These are phyloP conservation scores for Brettanomyces sp. DNA, from an alignment of 805 yeast species.

Conservation along the genomic window DNA sequence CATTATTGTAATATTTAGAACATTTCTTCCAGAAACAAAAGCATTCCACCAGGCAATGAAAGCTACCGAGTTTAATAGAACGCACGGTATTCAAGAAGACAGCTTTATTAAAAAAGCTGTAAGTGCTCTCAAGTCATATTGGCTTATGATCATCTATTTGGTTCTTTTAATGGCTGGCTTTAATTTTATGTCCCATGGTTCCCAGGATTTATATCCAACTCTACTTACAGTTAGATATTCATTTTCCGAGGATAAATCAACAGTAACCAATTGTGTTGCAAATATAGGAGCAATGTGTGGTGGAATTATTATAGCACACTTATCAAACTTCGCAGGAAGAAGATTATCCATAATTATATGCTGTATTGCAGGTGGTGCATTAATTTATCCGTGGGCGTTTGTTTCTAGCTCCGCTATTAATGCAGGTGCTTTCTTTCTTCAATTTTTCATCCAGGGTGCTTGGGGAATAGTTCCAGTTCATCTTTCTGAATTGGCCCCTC, in stretches of 20 bases:
- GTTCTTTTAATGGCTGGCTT: constrained; percentile 55
- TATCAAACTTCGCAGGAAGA: constrained; percentile 47
- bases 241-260: constrained; percentile 33
- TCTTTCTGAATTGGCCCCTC: constrained; percentile 52
- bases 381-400: constrained; percentile 58
- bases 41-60: constrained; percentile 36
- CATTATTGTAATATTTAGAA: constrained; percentile 33
- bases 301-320: constrained; percentile 46
- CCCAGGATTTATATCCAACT: constrained; percentile 57
- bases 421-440: constrained; percentile 54
- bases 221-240: constrained; percentile 37
- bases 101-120: constrained; percentile 25
- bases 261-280: constrained; percentile 49
- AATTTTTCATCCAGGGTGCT: constrained; percentile 58
- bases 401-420: constrained; percentile 36
- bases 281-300: constrained; percentile 52
- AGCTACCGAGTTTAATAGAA: constrained; percentile 23
- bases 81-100: constrained; percentile 22
- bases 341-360: constrained; percentile 43
- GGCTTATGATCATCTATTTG: constrained; percentile 50
- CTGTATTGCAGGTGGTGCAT: constrained; percentile 47
- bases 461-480: constrained; percentile 64
- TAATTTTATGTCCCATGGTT: constrained; percentile 54
- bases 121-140: constrained; percentile 36
- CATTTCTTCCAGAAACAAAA: constrained; percentile 41